Evolutionary conservation across 1,284 basidiomycete genomes (phyloP).

Genomic region (Rhizoctonia solani): DNA sequence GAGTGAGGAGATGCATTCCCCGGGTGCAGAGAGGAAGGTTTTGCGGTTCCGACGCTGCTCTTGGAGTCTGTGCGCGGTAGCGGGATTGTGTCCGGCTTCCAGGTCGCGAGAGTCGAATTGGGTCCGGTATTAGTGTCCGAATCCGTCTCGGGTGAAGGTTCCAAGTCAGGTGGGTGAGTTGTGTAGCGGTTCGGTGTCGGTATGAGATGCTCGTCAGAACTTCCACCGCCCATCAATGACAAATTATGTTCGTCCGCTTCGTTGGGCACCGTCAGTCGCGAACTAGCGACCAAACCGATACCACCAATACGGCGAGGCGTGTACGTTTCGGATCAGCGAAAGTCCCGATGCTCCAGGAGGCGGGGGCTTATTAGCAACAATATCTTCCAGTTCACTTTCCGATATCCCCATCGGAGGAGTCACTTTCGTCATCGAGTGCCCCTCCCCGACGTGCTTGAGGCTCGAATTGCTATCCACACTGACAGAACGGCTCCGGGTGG

Average conservation of each 20-base stretch:
- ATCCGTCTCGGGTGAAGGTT: constrained; percentile 12
- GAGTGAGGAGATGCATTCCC: neutral
- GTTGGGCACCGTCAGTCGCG: constrained; percentile 1
- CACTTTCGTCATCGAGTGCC: constrained; percentile 61
- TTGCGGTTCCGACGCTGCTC: constrained; percentile 64
- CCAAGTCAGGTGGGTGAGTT: constrained; percentile 28
- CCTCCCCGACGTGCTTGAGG: constrained; percentile 67
- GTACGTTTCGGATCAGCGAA: neutral
- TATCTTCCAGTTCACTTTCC: constrained; percentile 13
- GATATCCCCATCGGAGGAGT: constrained; percentile 56
- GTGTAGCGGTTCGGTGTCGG: constrained; percentile 25
- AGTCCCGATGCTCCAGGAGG: constrained; percentile 3
- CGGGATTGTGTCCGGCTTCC: neutral
- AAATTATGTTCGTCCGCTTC: constrained; percentile 32
- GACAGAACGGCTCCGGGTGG: constrained; percentile 26
- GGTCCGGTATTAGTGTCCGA: constrained; percentile 6
- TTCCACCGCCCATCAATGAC: constrained; percentile 24
- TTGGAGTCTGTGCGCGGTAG: constrained; percentile 52
- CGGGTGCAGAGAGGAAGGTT: constrained; percentile 22
- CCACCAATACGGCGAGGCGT: constrained; percentile 20
- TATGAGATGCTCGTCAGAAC: constrained; percentile 28
- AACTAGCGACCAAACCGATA: neutral
- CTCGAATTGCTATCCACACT: constrained; percentile 32
- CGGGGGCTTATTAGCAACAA: neutral
- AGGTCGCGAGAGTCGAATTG: constrained; percentile 3